Evolutionary conservation across 495 filamentous ascomycete genomes (phyloP).

Genomic region (Evernia prunastri): DNA sequence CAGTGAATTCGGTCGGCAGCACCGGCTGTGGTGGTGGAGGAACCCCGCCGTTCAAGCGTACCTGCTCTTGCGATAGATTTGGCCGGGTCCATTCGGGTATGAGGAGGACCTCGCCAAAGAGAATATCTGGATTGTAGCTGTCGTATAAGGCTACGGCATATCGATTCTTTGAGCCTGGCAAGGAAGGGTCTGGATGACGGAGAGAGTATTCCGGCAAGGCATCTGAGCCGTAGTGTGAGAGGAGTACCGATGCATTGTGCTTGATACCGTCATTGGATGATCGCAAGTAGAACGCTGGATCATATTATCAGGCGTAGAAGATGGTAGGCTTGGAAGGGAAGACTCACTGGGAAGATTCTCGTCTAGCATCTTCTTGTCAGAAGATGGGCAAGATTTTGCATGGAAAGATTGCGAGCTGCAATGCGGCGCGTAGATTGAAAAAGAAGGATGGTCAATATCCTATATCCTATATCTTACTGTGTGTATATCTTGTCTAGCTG

Average conservation of each 20-base stretch:
- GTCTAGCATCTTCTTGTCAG: slow-evolving; percentile 64
- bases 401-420: not conserved
- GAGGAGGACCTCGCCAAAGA: slow-evolving; percentile 83
- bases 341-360: slow-evolving; percentile 79
- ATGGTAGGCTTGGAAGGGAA: slow-evolving; percentile 29
- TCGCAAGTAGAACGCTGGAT: slow-evolving; percentile 59
- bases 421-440: not conserved
- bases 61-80: slow-evolving; percentile 68
- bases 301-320: slow-evolving; percentile 31
- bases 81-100: slow-evolving; percentile 79
- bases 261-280: slow-evolving; percentile 40
- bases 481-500: no score
- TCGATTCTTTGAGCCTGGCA: slow-evolving; percentile 65
- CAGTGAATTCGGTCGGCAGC: slow-evolving; percentile 67
- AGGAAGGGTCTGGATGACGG: slow-evolving; percentile 62
- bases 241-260: slow-evolving; percentile 57
- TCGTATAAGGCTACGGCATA: slow-evolving; percentile 85
- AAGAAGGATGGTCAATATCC: not conserved
- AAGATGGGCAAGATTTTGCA: not conserved
- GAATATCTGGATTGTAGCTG: slow-evolving; percentile 67
- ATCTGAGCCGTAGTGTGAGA: slow-evolving; percentile 74
- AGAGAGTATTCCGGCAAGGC: slow-evolving; percentile 71
- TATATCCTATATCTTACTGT: no score
- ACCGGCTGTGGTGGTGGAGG: slow-evolving; percentile 68
- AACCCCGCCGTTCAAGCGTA: slow-evolving; percentile 63